phyloP scores from a whole-genome alignment of 2,329 filamentous ascomycete genomes.

The Mycosphaerella sp. region DNA sequence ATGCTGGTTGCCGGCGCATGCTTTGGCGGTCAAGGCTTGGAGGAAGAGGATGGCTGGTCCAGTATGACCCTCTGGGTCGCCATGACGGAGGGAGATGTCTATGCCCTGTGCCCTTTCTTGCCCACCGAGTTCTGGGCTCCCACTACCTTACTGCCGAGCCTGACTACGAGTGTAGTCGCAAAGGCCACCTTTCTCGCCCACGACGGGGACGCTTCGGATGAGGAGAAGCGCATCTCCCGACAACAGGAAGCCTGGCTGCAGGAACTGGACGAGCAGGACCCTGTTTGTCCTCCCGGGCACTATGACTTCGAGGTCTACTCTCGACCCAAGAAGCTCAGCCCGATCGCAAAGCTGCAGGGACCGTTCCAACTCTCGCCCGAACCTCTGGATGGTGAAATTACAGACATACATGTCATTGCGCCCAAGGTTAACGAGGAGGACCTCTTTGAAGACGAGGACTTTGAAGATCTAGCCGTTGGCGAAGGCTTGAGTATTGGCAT shows the following conservation, averaged over 20 bases:
- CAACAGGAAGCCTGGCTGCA: constrained; percentile 56
- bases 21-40: constrained; percentile 66
- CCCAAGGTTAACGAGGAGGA: constrained; percentile 48
- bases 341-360: constrained; percentile 56
- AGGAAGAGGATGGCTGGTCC: constrained; percentile 67
- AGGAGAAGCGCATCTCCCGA: constrained; percentile 41
- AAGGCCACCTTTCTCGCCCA: constrained; percentile 50
- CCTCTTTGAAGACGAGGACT: constrained; percentile 47
- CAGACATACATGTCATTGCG: constrained; percentile 56
- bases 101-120: constrained; percentile 84
- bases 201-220: constrained; percentile 39
- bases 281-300: constrained; percentile 29
- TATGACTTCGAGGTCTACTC: constrained; percentile 50
- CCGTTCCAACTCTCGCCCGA: constrained; percentile 52
- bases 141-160: constrained; percentile 70
- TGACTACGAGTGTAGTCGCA: constrained; percentile 75
- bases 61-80: constrained; percentile 95
- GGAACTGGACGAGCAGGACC: constrained; percentile 22
- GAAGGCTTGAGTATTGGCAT: constrained; percentile 52
- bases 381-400: constrained; percentile 51
- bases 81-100: constrained; percentile 91
- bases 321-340: constrained; percentile 49
- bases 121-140: constrained; percentile 73
- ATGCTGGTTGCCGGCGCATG: constrained; percentile 90
- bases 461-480: constrained; percentile 31